Evolutionary conservation across 208 protist species (phyloP).

Genomic region (Trypanosoma melophagium): DNA sequence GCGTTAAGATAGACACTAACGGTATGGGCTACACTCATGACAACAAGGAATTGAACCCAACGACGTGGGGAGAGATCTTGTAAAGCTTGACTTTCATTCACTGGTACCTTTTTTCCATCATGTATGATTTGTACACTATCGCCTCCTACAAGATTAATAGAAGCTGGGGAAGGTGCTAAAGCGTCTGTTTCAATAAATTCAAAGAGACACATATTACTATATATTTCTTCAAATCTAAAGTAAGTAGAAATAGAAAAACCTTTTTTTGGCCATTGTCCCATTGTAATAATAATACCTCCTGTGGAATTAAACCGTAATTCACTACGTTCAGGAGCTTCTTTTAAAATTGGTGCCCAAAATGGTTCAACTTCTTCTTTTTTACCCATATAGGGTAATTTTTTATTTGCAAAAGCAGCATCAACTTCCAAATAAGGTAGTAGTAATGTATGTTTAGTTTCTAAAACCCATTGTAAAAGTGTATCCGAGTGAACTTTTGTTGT

Average conservation of each 20-base stretch:
- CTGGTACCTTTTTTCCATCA: constrained; percentile 42
- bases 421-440: constrained; percentile 76
- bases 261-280: constrained; percentile 58
- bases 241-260: constrained; percentile 67
- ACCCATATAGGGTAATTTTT: constrained; percentile 39
- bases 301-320: constrained; percentile 64
- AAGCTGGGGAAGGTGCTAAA: constrained; percentile 14
- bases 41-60: constrained; percentile 71
- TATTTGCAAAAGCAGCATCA: constrained; percentile 37
- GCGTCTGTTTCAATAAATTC: constrained; percentile 47
- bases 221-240: constrained; percentile 70
- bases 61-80: constrained; percentile 50
- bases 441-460: constrained; percentile 46
- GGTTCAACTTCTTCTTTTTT: constrained; percentile 35
- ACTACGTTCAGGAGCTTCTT: constrained; percentile 56
- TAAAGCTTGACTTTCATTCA: constrained; percentile 72
- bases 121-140: constrained; percentile 65
- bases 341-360: constrained; percentile 80
- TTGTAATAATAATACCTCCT: constrained; percentile 61
- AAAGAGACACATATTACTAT: constrained; percentile 67
- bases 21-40: constrained; percentile 52
- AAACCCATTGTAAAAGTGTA: constrained; percentile 51
- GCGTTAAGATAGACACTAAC: constrained; percentile 73
- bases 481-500: constrained; percentile 61
- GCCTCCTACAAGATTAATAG: constrained; percentile 33